phyloP scores from a whole-genome alignment of 2,329 filamentous ascomycete species.

The Neopestalotiopsis clavispora region DNA sequence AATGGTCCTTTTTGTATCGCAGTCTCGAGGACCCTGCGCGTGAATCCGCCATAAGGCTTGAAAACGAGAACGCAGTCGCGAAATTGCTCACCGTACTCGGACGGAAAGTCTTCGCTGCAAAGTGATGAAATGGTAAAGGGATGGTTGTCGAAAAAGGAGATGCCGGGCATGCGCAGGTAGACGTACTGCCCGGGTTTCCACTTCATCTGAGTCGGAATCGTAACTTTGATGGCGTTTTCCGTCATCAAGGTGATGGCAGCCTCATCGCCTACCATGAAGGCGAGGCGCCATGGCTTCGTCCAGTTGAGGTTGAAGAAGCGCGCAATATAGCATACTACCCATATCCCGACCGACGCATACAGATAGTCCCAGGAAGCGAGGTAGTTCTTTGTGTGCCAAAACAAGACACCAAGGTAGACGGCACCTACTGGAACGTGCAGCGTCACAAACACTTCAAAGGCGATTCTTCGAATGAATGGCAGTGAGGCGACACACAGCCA shows the following conservation, averaged over 20 bases:
- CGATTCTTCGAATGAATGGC: constrained; percentile 73
- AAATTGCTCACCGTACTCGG: constrained; percentile 86
- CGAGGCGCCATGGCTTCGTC: constrained; percentile 77
- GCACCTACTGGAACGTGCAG: constrained; percentile 84
- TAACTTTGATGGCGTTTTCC: constrained; percentile 94
- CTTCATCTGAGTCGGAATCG: constrained; percentile 88
- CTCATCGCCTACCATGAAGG: constrained; percentile 89
- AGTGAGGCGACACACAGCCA: constrained; percentile 88
- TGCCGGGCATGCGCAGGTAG: constrained; percentile 91
- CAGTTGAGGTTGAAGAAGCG: constrained; percentile 90
- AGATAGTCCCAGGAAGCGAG: constrained; percentile 90
- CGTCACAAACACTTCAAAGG: constrained; percentile 85
- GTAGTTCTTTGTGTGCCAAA: constrained; percentile 96
- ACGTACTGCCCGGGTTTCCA: constrained; percentile 96
- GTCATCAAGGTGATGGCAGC: constrained; percentile 87
- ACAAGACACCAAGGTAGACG: constrained; percentile 81
- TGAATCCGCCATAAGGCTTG: constrained; percentile 90
- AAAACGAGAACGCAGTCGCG: constrained; percentile 91
- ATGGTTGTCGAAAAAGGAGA: constrained; percentile 90
- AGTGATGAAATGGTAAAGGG: constrained; percentile 94
- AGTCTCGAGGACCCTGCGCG: constrained; percentile 79
- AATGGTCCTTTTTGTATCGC: constrained; percentile 86
- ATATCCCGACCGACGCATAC: constrained; percentile 79
- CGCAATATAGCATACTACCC: constrained; percentile 73
- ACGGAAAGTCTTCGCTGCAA: constrained; percentile 92